phyloP scores from a whole-genome alignment of 768 basidiomycete genomes.

The Tricholoma matsutake region DNA sequence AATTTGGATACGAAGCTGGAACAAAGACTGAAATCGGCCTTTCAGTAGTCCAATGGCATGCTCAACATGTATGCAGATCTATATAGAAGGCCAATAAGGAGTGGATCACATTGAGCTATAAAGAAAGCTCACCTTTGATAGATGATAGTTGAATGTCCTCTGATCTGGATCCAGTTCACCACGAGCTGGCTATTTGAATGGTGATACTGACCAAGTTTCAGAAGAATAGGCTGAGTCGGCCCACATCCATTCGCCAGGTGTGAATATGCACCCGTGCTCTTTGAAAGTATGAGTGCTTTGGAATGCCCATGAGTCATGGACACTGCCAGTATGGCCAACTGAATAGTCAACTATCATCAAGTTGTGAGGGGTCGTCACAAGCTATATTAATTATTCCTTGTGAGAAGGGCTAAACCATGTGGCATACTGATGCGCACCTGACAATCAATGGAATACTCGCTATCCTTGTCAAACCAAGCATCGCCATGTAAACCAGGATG shows the following conservation, averaged over 20 bases:
- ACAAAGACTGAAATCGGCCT: no score
- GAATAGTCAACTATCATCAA: slow-evolving; percentile 2
- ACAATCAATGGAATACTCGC: slow-evolving; percentile 7
- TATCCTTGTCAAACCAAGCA: slow-evolving; percentile 18
- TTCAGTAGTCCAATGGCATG: no score
- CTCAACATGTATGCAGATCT: no score
- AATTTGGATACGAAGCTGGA: no score
- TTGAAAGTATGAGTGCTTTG: background rate
- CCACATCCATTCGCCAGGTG: background rate
- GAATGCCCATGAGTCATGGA: slow-evolving; percentile 1
- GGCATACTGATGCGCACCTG: background rate
- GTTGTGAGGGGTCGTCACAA: background rate
- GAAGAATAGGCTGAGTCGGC: background rate
- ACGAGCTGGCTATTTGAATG: background rate
- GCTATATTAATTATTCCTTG: background rate
- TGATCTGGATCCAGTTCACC: background rate
- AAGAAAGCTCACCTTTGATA: background rate
- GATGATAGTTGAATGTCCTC: slow-evolving; percentile 1
- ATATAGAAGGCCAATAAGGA: no score
- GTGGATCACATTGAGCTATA: no score
- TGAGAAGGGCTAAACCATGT: background rate
- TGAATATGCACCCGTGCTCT: background rate
- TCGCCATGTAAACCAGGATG: slow-evolving; percentile 22
- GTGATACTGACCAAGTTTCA: background rate
- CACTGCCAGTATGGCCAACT: slow-evolving; percentile 1